Base-by-base conservation (phyloP, 805 yeast species). In the Debaryomyces castellii region DNA sequence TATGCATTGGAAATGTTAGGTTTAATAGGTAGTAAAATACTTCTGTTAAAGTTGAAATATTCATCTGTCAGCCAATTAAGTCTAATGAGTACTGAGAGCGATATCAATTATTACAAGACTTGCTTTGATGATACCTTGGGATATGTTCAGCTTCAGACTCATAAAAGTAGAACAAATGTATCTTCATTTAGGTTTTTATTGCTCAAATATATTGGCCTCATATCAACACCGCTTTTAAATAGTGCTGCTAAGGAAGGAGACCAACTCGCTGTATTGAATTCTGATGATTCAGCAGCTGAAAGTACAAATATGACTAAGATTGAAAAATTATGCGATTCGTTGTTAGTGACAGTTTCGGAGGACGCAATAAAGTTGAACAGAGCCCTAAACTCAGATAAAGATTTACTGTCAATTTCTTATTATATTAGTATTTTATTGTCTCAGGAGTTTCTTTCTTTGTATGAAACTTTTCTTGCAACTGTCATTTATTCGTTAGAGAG, bases 1-100 rank as follows among this genome's bases (percentile, higher is more conserved):
- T 73, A 72, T 49, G 69, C 80, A 3, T 59, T 87, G 41, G 91
- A 86, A 44, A 53, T 81, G 50, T 62, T 81, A n/a, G 90, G 92
- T 0, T 46, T 65, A 11, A 76, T 85, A 21, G 90, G 87, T 0
- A 71, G 77, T 2, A 70, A 67, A 32, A 71, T 84, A 40, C 55
- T 77, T 18, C 60, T 63, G 4, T 43, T 78, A 12, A 72, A 60
- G 44, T 53, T 62, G 2, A 50, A 36, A 11, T 33, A 20, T n/a
- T 23, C 18, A 16, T 4, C 38, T 12, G 14, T 25, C 16, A 43
- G 14, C 16, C 40, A 42, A 10, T 32, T 49, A 5, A 41, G 25
- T 16, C 3, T 24, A 7, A 36, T 41, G 17, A 44, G 51, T 24
- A 14, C 49, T 14, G 43, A 37, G 1, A 41, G 40, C 3, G 53